Conservation (phyloP, 495 filamentous ascomycete genomes). For the Geoglossum glabrum region DNA sequence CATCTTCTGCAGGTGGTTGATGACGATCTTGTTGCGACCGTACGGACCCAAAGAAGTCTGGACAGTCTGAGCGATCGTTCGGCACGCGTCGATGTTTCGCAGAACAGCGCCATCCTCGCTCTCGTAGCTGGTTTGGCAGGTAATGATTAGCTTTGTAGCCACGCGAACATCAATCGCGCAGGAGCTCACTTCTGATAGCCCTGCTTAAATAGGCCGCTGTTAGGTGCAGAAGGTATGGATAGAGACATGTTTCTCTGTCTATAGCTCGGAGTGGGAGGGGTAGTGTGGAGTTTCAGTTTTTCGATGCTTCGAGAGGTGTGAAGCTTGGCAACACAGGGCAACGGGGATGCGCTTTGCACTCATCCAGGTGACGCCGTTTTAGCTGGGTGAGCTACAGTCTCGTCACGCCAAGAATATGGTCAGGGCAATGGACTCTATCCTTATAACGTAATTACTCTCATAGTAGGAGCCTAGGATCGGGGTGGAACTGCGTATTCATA, state of each 20-base stretch:
- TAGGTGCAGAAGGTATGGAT: slow-evolving; percentile 80
- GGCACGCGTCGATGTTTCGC: slow-evolving; percentile 96
- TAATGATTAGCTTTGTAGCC: neutral
- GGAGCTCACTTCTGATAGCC: slow-evolving; percentile 83
- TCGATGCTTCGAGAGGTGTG: neutral
- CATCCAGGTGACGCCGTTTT: too few species aligned
- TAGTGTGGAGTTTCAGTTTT: neutral
- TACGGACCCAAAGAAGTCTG: slow-evolving; percentile 94
- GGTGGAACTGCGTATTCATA: too few species aligned
- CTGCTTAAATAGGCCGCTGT: slow-evolving; percentile 82
- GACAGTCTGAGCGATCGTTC: slow-evolving; percentile 85
- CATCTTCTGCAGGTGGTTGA: slow-evolving; percentile 99
- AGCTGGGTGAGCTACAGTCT: too few species aligned
- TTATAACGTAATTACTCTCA: too few species aligned
- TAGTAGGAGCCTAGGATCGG: too few species aligned
- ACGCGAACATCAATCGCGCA: neutral
- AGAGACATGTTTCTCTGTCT: slow-evolving; percentile 56
- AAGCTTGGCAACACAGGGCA: neutral
- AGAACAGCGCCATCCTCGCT: slow-evolving; percentile 97
- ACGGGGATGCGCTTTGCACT: neutral
- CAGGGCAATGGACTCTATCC: too few species aligned
- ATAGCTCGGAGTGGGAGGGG: neutral
- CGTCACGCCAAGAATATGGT: too few species aligned
- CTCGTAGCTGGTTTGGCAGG: slow-evolving; percentile 48
- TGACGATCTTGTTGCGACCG: slow-evolving; percentile 98